Conservation (phyloP, 352 stramenopile species). For the Phytophthora hybrid region DNA sequence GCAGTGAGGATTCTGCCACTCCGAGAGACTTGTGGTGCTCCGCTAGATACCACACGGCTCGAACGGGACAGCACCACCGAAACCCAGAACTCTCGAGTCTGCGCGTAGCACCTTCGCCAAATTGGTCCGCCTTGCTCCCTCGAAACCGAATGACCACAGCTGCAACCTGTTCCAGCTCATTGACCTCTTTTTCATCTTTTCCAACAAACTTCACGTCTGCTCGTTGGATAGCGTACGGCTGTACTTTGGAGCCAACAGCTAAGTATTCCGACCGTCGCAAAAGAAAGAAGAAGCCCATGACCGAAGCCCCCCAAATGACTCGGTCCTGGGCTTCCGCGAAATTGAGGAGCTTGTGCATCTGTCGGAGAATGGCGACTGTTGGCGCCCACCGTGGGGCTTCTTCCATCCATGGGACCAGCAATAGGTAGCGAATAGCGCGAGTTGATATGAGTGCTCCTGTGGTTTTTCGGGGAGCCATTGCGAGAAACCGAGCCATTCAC, state of each 20-base stretch:
- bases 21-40: not conserved
- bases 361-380: not conserved
- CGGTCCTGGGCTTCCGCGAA: conserved; percentile 2
- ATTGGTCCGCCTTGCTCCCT: conserved; percentile 10
- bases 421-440: not conserved
- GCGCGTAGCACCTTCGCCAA: conserved; percentile 1
- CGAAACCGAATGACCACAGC: not conserved
- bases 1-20: too few species aligned
- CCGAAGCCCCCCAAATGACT: too few species aligned
- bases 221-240: too few species aligned
- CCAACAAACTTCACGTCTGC: not conserved
- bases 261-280: too few species aligned
- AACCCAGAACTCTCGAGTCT: not conserved
- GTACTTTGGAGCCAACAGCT: too few species aligned
- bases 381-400: too few species aligned
- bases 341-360: conserved; percentile 1
- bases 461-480: not conserved
- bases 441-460: not conserved
- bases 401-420: not conserved
- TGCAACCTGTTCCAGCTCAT: not conserved
- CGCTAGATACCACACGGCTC: not conserved
- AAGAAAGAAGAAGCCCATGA: too few species aligned
- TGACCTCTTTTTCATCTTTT: not conserved
- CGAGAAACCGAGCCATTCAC: not conserved
- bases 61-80: not conserved